Evolutionary conservation across 2,329 filamentous ascomycete genomes (phyloP).

Genomic region (Colletotrichum sp.): DNA sequence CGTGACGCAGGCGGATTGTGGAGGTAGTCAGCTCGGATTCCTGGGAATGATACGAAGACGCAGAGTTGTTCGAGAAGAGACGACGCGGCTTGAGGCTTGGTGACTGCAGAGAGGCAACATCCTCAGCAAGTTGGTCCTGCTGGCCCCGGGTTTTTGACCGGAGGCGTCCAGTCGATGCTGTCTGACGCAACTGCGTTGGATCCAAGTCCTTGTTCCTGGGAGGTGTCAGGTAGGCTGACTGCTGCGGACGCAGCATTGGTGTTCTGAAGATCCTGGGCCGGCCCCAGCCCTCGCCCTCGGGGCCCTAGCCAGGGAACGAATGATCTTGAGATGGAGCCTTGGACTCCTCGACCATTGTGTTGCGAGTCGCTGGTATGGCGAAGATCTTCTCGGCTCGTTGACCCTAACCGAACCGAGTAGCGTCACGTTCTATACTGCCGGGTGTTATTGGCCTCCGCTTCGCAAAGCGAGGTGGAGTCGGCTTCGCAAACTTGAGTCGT

Average conservation of each 20-base stretch:
- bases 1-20: conserved; percentile 43
- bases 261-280: background rate
- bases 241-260: background rate
- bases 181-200: background rate
- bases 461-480: background rate
- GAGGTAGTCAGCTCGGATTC: conserved; percentile 35
- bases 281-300: background rate
- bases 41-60: conserved; percentile 14
- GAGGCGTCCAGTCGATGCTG: conserved; percentile 10
- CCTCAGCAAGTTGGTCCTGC: background rate
- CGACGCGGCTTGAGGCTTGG: background rate
- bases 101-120: background rate
- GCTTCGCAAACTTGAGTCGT: conserved; percentile 30
- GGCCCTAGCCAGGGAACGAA: conserved; percentile 8
- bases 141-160: background rate
- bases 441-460: background rate
- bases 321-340: conserved; percentile 6
- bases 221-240: background rate
- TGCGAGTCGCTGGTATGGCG: conserved; percentile 22
- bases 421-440: conserved; percentile 27
- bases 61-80: conserved; percentile 11
- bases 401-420: conserved; percentile 25
- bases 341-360: conserved; percentile 11
- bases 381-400: conserved; percentile 17
- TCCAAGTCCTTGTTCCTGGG: background rate